These are phyloP conservation scores for Calonectria pteridis DNA, from an alignment of 2,329 filamentous ascomycete species.

Conservation along the genomic window DNA sequence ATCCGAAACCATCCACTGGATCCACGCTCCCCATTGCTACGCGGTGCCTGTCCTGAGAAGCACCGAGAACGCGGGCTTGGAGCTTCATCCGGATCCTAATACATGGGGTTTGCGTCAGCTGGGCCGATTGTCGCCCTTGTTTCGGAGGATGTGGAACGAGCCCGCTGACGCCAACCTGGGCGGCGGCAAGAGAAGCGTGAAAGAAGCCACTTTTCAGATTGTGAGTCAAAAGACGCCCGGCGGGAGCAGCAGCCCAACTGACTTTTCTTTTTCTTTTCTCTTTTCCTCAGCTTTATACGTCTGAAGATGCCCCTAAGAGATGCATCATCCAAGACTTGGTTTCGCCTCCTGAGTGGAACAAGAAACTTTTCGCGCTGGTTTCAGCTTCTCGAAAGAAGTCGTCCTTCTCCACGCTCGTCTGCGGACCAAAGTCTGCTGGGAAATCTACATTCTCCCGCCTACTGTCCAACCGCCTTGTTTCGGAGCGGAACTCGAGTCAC, in stretches of 20 bases:
- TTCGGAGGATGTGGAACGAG: constrained; percentile 75
- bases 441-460: constrained; percentile 81
- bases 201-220: constrained; percentile 60
- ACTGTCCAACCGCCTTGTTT: constrained; percentile 76
- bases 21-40: constrained; percentile 77
- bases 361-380: constrained; percentile 63
- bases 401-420: constrained; percentile 66
- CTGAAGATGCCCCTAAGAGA: constrained; percentile 64
- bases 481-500: constrained; percentile 43
- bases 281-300: constrained; percentile 62
- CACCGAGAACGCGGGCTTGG: constrained; percentile 61
- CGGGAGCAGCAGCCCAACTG: constrained; percentile 27
- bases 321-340: constrained; percentile 65
- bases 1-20: constrained; percentile 62
- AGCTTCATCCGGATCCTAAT: constrained; percentile 67
- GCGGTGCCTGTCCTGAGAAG: constrained; percentile 76
- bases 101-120: constrained; percentile 65
- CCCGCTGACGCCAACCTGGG: constrained; percentile 36
- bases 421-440: constrained; percentile 78
- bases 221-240: constrained; percentile 51
- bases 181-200: constrained; percentile 29
- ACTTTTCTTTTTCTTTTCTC: constrained; percentile 21
- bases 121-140: constrained; percentile 73
- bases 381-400: constrained; percentile 47
- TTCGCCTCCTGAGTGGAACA: constrained; percentile 72